These are phyloP conservation scores for Rhizophagus sp. DNA, from an alignment of 192 early-diverging fungal genomes.

Conservation along the genomic window DNA sequence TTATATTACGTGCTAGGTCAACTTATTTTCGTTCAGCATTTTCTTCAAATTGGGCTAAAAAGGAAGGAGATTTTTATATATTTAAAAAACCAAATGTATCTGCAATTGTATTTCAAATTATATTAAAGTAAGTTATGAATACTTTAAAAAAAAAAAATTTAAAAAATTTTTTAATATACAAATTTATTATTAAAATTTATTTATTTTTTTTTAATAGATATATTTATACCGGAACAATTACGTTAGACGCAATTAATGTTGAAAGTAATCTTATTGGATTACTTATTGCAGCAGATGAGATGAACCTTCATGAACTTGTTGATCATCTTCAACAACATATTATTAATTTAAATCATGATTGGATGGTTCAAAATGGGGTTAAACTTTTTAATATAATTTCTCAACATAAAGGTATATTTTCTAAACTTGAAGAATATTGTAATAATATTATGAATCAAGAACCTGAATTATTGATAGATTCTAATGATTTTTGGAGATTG, in stretches of 20 bases:
- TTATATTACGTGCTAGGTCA: slow-evolving; percentile 21
- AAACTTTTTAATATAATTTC: neutral
- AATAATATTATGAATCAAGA: neutral
- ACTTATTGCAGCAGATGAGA: slow-evolving; percentile 16
- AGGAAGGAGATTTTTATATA: neutral
- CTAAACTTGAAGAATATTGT: slow-evolving; percentile 3
- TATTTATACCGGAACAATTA: slow-evolving; percentile 10
- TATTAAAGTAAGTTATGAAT: slow-evolving; percentile 8
- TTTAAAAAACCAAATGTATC: slow-evolving; percentile 21
- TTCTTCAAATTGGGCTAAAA: neutral
- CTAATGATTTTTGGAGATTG: neutral
- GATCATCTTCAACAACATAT: slow-evolving; percentile 7
- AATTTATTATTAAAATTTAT: too few relatives aligned
- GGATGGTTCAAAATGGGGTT: neutral
- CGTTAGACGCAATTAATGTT: neutral
- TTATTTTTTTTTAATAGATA: neutral
- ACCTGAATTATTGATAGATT: neutral
- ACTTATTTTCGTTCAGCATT: slow-evolving; percentile 15
- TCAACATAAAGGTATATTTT: neutral
- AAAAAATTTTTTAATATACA: too few relatives aligned
- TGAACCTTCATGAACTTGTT: neutral
- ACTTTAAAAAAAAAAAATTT: too few relatives aligned
- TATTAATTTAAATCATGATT: neutral
- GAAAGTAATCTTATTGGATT: neutral
- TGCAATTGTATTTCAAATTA: neutral